Evolutionary conservation across 2,329 filamentous ascomycete genomes (phyloP), one percentile per base, ranked within the genome.

Genomic region (Diaporthe sp.): DNA sequence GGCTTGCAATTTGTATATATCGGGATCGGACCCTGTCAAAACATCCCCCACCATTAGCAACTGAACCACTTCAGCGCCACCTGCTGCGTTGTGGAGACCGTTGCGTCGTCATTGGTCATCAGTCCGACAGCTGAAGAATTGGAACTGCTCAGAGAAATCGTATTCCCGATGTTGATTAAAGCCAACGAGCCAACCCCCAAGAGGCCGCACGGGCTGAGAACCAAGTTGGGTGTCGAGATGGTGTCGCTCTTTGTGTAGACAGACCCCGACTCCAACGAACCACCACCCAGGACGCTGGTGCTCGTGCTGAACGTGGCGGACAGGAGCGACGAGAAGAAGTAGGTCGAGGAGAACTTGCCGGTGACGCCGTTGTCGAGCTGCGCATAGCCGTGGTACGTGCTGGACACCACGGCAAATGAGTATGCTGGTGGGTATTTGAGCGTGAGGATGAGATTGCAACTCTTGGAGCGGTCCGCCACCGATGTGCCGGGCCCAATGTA

Each of bases 101-200:
- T 74, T 0, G 67, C 77, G 42, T 78, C 77, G 31, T 77, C 77
- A 13, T 73, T 76, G 44, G 76, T 78, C 67, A 78, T 51, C 22
- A 61, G 67, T 17, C 77, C 77, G 31, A 55, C 61, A 13, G 75
- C 73, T 15, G 47, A 74, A 8, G 49, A 28, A 61, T 73, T 73
- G 25, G 71, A 76, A 42, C 71, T 68, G 15, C 73, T 73, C 22
- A 77, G 20, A 42, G 75, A 73, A 28, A 72, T 76, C 4, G 75
- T 65, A 25, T 76, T 75, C 34, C 53, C 68, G 9, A 73, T 42
- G 20, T 65, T 73, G 31, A 73, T 58, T 7, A 49, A 17, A 28
- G 71, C 71, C 25, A 3, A 13, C 58, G 79, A 84, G 76, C 85
- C 84, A 7, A 65, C 10, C 3, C 42, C 58, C 25, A 65, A 51